Evolutionary conservation across 495 filamentous ascomycete species (phyloP).

Genomic region (Trichoderma orchidacearum): DNA sequence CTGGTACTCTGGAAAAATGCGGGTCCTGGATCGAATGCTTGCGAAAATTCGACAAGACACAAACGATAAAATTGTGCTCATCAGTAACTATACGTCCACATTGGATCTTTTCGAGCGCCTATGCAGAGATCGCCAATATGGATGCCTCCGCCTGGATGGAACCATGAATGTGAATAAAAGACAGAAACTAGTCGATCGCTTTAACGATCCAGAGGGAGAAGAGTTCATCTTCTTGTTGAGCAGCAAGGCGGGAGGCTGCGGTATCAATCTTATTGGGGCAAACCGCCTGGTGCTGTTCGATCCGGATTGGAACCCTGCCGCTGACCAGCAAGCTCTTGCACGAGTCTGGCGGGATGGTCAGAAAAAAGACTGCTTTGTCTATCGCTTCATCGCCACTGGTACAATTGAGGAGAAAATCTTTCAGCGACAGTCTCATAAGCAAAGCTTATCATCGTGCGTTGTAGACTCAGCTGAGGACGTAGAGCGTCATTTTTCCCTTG

Average conservation of each 20-base stretch:
- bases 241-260: constrained; percentile 91
- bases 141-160: constrained; percentile 79
- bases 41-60: constrained; percentile 91
- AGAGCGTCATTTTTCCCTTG: constrained; percentile 86
- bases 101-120: constrained; percentile 90
- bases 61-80: constrained; percentile 98
- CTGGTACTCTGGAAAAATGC: constrained; percentile 98
- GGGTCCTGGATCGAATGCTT: constrained; percentile 95
- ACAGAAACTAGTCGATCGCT: constrained; percentile 93
- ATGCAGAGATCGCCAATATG: constrained; percentile 74
- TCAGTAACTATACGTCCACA: constrained; percentile 95
- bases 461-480: constrained; percentile 96
- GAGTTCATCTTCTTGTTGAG: constrained; percentile 96
- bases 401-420: constrained; percentile 99
- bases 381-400: constrained; percentile 94
- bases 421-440: constrained; percentile 96
- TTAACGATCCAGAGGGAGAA: constrained; percentile 83
- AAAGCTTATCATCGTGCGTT: constrained; percentile 91
- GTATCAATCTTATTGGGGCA: constrained; percentile 92
- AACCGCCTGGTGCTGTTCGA: constrained; percentile 97
- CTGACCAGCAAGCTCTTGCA: constrained; percentile 93
- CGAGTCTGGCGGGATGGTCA: constrained; percentile 98
- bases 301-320: constrained; percentile 98
- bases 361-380: constrained; percentile 98
- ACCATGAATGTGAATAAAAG: constrained; percentile 96